Conservation (phyloP, 1,284 basidiomycete genomes). For the Sanguinoderma infundibulare region DNA sequence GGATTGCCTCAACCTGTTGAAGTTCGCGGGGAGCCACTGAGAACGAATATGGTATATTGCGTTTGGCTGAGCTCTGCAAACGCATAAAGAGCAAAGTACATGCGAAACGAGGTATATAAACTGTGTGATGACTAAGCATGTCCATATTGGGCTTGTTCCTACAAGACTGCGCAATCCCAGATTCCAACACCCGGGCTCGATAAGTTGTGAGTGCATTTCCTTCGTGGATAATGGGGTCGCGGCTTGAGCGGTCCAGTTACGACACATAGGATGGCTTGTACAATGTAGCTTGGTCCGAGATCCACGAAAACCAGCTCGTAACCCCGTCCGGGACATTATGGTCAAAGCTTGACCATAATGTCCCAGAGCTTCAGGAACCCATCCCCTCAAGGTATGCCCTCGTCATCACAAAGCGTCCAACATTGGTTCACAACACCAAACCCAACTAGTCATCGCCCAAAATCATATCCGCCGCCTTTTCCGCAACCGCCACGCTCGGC, state of each 20-base stretch:
- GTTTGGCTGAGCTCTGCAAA: too few relatives aligned
- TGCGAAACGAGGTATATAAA: too few relatives aligned
- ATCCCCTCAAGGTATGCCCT: too few relatives aligned
- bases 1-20: constrained; percentile 43
- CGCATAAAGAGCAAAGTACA: too few relatives aligned
- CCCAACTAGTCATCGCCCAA: not conserved
- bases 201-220: constrained; percentile 55
- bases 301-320: constrained; percentile 93
- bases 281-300: constrained; percentile 91
- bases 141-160: too few relatives aligned
- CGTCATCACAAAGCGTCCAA: not conserved
- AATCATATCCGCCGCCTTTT: constrained; percentile 37
- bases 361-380: too few relatives aligned
- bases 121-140: too few relatives aligned
- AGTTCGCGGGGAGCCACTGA: too few relatives aligned
- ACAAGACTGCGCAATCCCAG: too few relatives aligned
- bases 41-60: too few relatives aligned
- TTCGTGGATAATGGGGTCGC: constrained; percentile 23
- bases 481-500: constrained; percentile 40
- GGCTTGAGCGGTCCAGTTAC: constrained; percentile 58
- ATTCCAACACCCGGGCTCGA: constrained; percentile 70
- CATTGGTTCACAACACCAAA: not conserved
- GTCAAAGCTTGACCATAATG: too few relatives aligned
- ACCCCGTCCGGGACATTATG: constrained; percentile 92
- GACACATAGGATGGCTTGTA: constrained; percentile 95